Evolutionary conservation across 805 yeast genomes (phyloP), one percentile per base, ranked within the genome.

Genomic region (Candida xyloterini): DNA sequence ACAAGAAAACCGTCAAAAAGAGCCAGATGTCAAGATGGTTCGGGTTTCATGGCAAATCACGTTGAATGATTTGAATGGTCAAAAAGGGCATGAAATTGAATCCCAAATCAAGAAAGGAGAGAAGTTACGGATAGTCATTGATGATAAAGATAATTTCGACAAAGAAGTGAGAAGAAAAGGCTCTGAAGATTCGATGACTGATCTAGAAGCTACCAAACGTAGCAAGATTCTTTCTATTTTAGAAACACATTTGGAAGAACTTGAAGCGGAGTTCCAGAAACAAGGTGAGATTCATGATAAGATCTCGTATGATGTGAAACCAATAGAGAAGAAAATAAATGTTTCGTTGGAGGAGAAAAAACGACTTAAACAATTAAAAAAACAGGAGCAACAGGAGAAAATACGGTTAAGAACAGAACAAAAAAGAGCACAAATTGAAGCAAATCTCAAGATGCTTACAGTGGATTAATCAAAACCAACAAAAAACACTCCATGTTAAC

Each of bases 21-120:
- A 42, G 30, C 45, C 27, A 9, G 66, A 67, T 23, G 45, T 67
- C n/a, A 78, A 78, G 47, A 59, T 68, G 23, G 59, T 79, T 24
- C 70, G 70, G 30, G 55, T 79, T 3, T 68, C 78, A 9, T 79
- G 84, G 84, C 70, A 72, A 33, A 78, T 78, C 15, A 70, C 72
- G n/a, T 56, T 62, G 24, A 68, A 71, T 29, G 84, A 79, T 56
- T 59, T 79, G 41, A 55, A 52, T 20, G 68, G 71, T 27, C 84
- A 79, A 44, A 79, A 79, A 52, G 60, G 62, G 10, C 65, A 67
- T 38, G 84, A 79, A 49, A 71, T 79, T 13, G 51, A 59, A 27
- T 54, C 60, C 2, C 69, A 74, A 14, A 47, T 76, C 42, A 60
- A 63, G 26, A 74, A 69, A 42, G 78, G 75, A 5, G 54, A 55